Conservation (phyloP, 2,329 filamentous ascomycete genomes). For the Rhynchosporium secalis region DNA sequence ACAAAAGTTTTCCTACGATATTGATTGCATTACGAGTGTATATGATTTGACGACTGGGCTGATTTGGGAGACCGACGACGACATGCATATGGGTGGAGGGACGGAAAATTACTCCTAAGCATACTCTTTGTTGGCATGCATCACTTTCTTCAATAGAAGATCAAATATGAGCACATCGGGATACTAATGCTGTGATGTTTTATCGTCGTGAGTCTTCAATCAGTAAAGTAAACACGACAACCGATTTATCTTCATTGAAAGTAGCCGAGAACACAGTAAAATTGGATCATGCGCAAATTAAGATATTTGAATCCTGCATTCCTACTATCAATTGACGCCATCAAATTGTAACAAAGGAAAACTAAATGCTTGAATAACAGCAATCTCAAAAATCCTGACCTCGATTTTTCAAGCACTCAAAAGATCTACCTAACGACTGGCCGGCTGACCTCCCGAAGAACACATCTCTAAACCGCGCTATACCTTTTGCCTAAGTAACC, state of each 20-base stretch:
- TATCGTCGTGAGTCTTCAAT: neutral
- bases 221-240: neutral
- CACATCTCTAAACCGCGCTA: conserved; percentile 18
- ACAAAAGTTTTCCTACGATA: conserved; percentile 27
- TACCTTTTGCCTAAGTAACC: conserved; percentile 5
- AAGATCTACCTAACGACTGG: conserved; percentile 1
- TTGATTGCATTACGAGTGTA: conserved; percentile 31
- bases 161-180: conserved; percentile 25
- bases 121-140: conserved; percentile 19
- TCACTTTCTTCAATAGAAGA: conserved; percentile 7
- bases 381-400: neutral
- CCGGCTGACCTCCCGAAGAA: conserved; percentile 20
- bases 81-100: conserved; percentile 14
- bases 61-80: conserved; percentile 9
- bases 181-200: neutral
- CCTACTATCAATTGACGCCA: neutral
- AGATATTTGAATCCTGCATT: too few relatives aligned
- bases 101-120: conserved; percentile 9
- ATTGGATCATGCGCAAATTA: neutral
- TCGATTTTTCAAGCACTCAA: neutral
- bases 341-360: neutral
- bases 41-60: conserved; percentile 32
- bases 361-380: conserved; percentile 1
- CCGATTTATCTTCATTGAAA: neutral
- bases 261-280: neutral